phyloP scores from a whole-genome alignment of 164 flowering plant genomes.

The Tetrastigma voinierianum region DNA sequence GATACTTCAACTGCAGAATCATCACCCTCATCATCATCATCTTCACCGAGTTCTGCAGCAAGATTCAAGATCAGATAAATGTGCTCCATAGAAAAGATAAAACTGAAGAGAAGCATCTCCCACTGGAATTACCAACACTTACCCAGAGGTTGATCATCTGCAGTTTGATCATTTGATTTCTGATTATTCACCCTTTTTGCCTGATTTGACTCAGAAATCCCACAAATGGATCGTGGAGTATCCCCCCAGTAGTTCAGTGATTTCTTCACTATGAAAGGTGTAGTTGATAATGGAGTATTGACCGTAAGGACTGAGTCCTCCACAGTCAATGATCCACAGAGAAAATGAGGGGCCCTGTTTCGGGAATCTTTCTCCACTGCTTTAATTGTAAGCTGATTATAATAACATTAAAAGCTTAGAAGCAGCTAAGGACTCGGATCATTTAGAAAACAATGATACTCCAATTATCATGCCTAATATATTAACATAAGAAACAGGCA shows the following conservation, averaged over 20 bases:
- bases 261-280: conserved; percentile 45
- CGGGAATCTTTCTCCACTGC: conserved; percentile 68
- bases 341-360: conserved; percentile 63
- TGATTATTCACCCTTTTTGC: conserved; percentile 27
- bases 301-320: conserved; percentile 51
- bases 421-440: not conserved
- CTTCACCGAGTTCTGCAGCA: conserved; percentile 50
- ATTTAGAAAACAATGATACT: not conserved
- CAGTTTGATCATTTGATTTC: conserved; percentile 1
- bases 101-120: too few species aligned
- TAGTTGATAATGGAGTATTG: conserved; percentile 41
- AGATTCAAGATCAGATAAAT: not conserved
- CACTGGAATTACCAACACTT: conserved; percentile 1
- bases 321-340: conserved; percentile 58
- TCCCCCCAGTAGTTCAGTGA: conserved; percentile 29
- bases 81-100: too few species aligned
- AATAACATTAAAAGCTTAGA: not conserved
- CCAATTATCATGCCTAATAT: too few species aligned
- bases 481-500: too few species aligned
- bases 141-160: too few species aligned
- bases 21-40: conserved; percentile 28
- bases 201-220: conserved; percentile 29
- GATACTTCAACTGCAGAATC: conserved; percentile 21
- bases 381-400: conserved; percentile 62
- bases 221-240: conserved; percentile 33